phyloP scores from a whole-genome alignment of 768 basidiomycete species.

The Trametes cubensis region DNA sequence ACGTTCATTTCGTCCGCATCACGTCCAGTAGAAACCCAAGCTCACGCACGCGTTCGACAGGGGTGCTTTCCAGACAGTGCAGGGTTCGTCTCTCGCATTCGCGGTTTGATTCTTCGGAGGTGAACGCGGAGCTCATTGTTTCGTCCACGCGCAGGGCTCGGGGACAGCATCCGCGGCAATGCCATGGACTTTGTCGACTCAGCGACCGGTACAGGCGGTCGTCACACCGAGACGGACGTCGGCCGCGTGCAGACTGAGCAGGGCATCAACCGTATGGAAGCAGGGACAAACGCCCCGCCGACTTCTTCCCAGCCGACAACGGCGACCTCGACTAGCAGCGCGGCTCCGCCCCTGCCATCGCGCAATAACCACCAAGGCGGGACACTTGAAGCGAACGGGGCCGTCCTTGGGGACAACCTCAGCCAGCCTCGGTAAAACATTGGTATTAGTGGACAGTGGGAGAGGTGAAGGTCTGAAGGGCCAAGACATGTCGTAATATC shows the following conservation, averaged over 20 bases:
- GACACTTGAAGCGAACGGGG: not conserved
- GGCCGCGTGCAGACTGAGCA: slow-evolving; percentile 22
- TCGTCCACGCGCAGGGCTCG: slow-evolving; percentile 15
- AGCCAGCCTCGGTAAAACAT: slow-evolving; percentile 1
- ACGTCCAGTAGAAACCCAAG: not conserved
- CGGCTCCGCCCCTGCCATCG: slow-evolving; percentile 4
- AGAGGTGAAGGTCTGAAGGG: not conserved
- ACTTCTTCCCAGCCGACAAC: not conserved
- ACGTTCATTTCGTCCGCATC: not conserved
- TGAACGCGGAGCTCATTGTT: not conserved
- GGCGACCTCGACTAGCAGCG: not conserved
- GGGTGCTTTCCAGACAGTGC: slow-evolving; percentile 23
- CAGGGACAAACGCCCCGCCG: not conserved
- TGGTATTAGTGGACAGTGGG: not conserved
- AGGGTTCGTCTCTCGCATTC: slow-evolving; percentile 5
- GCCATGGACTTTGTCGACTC: slow-evolving; percentile 29
- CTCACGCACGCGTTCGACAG: not conserved
- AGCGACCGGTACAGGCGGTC: slow-evolving; percentile 25
- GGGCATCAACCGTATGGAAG: slow-evolving; percentile 23
- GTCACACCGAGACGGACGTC: slow-evolving; percentile 25
- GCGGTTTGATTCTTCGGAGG: not conserved
- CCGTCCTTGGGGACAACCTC: not conserved
- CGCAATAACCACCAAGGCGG: not conserved
- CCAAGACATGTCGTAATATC: no score
- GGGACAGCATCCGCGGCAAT: slow-evolving; percentile 25